phyloP scores from a whole-genome alignment of 2,329 filamentous ascomycete species.

The Cercospora beticola region DNA sequence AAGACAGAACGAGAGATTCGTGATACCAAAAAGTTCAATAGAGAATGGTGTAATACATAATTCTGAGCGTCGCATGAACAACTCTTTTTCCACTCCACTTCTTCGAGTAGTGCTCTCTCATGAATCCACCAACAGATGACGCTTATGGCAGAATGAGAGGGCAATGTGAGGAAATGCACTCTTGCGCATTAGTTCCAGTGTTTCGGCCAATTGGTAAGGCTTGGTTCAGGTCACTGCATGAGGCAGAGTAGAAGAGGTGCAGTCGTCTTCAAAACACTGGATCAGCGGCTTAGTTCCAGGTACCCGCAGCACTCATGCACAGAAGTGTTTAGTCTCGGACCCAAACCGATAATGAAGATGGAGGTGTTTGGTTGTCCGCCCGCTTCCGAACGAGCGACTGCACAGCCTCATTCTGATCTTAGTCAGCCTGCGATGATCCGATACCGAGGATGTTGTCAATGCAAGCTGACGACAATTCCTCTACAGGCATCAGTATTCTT shows the following conservation, averaged over 20 bases:
- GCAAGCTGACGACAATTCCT: neutral
- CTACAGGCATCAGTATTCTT: neutral
- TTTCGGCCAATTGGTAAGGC: too few relatives aligned
- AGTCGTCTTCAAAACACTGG: neutral
- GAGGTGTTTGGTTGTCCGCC: neutral
- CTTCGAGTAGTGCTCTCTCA: too few relatives aligned
- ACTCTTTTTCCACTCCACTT: too few relatives aligned
- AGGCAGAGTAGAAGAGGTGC: neutral
- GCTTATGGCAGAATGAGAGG: too few relatives aligned
- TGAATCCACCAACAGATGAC: too few relatives aligned
- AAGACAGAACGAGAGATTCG: neutral
- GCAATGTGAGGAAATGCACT: too few relatives aligned
- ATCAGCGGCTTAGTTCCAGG: neutral
- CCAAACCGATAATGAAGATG: neutral
- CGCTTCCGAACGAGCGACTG: conserved; percentile 1
- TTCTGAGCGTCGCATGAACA: neutral
- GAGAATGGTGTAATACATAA: neutral
- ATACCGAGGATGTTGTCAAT: neutral
- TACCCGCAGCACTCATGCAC: neutral
- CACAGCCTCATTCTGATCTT: neutral
- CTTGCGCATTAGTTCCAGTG: too few relatives aligned
- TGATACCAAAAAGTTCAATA: neutral
- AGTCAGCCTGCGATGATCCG: neutral
- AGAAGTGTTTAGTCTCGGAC: neutral
- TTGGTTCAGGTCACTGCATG: too few relatives aligned